A percentile compares a stretch with the other conserved stretches of the same genome.
These are phyloP conservation scores for Hagleromyces aurorensis DNA, from an alignment of 805 yeast genomes.

Conservation along the genomic window DNA sequence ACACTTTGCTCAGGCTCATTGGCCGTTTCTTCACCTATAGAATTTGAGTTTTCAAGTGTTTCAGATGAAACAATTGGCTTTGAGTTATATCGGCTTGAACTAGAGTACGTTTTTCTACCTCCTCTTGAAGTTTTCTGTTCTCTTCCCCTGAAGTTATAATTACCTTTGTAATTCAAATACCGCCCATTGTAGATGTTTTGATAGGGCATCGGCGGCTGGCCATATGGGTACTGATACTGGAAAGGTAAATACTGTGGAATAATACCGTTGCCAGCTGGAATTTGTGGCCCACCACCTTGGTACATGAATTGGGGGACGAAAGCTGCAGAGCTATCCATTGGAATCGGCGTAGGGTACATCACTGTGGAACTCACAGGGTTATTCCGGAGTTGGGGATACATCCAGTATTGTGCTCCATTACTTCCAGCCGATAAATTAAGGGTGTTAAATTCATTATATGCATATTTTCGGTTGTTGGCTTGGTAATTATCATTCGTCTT, in stretches of 20 bases:
- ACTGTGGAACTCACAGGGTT: constrained; percentile 4
- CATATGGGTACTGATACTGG: constrained; percentile 7
- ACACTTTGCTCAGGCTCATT: too few relatives aligned
- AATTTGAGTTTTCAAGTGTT: too few relatives aligned
- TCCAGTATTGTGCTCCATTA: constrained; percentile 4
- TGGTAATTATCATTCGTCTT: too few relatives aligned
- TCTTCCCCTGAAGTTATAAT: too few relatives aligned
- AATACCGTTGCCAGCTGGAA: constrained; percentile 2
- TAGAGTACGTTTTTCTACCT: too few relatives aligned
- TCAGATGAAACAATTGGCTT: too few relatives aligned
- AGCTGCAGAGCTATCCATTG: constrained; percentile 8
- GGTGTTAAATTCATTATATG: constrained; percentile 3
- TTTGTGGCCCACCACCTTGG: too few relatives aligned
- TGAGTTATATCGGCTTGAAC: too few relatives aligned
- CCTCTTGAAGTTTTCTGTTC: too few relatives aligned
- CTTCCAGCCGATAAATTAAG: constrained; percentile 4
- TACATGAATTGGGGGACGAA: constrained; percentile 8
- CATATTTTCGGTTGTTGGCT: constrained; percentile 4
- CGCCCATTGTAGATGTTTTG: too few relatives aligned
- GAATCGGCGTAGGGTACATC: constrained; percentile 8
- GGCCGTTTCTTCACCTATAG: too few relatives aligned
- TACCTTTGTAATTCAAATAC: too few relatives aligned
- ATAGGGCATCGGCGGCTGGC: constrained; percentile 3
- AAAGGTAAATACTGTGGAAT: constrained; percentile 4
- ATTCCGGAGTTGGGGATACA: constrained; percentile 8